Base-by-base conservation (phyloP, 352 stramenopile genomes). In the Thalassiosira sp. region DNA sequence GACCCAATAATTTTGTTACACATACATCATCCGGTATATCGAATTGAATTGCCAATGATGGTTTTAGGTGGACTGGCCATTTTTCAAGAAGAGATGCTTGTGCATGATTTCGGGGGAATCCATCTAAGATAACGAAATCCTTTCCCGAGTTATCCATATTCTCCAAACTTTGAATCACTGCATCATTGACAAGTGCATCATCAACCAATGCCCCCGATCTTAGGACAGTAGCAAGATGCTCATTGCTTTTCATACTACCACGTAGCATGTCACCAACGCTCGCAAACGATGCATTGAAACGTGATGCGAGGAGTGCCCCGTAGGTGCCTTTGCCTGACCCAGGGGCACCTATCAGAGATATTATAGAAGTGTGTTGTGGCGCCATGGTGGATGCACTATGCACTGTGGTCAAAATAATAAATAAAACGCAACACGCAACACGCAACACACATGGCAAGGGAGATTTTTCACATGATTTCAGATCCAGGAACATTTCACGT, bases 21-120 rank as follows among this genome's bases (percentile, higher is more conserved):
- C 86, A 91, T 27, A 91, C 78, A 33, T 81, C 46, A 67, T 90
- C 76, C 0, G 88, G 88, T 3, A 93, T 84, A 71, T 86, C 65
- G 24, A 93, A 72, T 57, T 86, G 64, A 46, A 93, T 56, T 15
- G 79, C 81, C 24, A 77, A 40, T 6, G 72, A 18, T 51, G 86
- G 52, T 46, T 70, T 40, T 22, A 86, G 40, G 27, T 66, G 7
- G 20, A 27, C 49, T 37, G 81, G 76, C 77, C 79, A 91, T 20
- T 63, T 71, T 5, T 46, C 72, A 65, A 90, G 82, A 18, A 89
- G 27, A 37, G 63, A 11, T 24, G 86, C 59, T 72, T 93, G 88
- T n/a, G 53, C 10, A 46, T 79, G 16, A 15, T 77, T 91, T 49
- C 88, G 52, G 5, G 88, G 88, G 81, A 88, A 93, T 11, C 88